Percentiles rank a stretch among this genome's conserved stretches.
phyloP scores from a whole-genome alignment of 2,329 filamentous ascomycete species.

The Colletotrichum tanaceti region DNA sequence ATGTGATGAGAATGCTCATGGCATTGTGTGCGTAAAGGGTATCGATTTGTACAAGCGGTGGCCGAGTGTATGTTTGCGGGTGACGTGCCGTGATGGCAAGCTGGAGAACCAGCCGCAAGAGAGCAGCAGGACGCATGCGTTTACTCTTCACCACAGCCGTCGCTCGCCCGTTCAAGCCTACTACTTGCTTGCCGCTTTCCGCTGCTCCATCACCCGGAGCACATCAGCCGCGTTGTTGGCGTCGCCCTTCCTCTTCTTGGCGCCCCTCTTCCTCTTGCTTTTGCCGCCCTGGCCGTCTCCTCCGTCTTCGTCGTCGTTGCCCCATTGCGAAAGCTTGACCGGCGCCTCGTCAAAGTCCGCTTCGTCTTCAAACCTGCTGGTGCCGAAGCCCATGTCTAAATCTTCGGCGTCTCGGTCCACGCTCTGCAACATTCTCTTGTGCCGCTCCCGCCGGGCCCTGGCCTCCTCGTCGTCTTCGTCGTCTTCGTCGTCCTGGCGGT shows the following conservation, averaged over 20 bases:
- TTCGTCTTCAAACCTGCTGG: constrained; percentile 86
- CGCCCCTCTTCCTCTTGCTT: constrained; percentile 74
- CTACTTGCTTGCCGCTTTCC: constrained; percentile 51
- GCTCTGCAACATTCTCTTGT: constrained; percentile 78
- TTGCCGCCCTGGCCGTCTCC: constrained; percentile 59
- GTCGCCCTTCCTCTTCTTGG: constrained; percentile 82
- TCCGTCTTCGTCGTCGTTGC: constrained; percentile 60
- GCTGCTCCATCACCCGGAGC: constrained; percentile 78
- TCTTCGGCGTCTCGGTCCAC: constrained; percentile 87
- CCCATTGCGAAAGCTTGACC: constrained; percentile 76
- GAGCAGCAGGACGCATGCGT: neutral
- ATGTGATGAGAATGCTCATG: neutral
- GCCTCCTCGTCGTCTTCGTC: constrained; percentile 57
- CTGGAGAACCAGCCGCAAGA: neutral
- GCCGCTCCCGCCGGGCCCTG: constrained; percentile 72
- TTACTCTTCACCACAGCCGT: neutral
- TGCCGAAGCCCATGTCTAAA: constrained; percentile 94
- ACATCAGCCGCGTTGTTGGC: constrained; percentile 84
- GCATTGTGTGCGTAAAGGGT: neutral
- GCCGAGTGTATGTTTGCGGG: neutral
- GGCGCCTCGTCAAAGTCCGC: constrained; percentile 79
- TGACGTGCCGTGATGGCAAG: neutral
- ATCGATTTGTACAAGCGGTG: neutral
- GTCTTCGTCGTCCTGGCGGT: constrained; percentile 51
- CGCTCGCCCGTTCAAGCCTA: neutral